Base-by-base conservation (phyloP, 306 rosid species). In the Cucurbita moschata region DNA sequence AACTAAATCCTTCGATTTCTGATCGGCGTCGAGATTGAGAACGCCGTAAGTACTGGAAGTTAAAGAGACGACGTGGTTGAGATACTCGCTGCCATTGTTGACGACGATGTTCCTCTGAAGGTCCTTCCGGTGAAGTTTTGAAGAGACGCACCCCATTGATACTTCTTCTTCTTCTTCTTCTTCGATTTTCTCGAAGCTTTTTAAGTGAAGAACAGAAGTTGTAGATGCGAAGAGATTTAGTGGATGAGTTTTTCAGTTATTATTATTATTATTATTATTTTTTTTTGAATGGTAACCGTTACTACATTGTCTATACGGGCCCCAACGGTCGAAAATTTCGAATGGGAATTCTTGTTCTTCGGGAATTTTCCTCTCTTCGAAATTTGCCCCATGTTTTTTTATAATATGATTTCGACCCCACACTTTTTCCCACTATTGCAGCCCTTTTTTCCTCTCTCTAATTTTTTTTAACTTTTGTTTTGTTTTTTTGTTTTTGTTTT, bases 141-240 rank as follows among this genome's bases (percentile, higher is more conserved):
- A 91, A 14, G 99, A 91, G 78, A 89, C 91, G 76, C 99, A 95
- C 72, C 97, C 99, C 99, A 95, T 95, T 67, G 82, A 67, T 77
- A 74, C 75, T 79, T 49, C 62, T 43, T 61, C 44, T 44, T 62
- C 57, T 71, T 46, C 72, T 59, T 62, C 57, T 71, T 46, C 72
- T 59, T 59, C 67, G 49, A 42, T 10, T 44, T 65, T 19, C 35
- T 10, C 30, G 1, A 57, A 69, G 67, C 14, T 62, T 65, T 55
- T 61, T 75, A 14, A 51, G 39, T 12, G 67, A 55, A 54, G 39
- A 54, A 16, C 40, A 66, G 51, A 49, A 7, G 56, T 38, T 12
- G 75, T 57, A 5, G 50, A 30, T 4, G 52, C 47, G 21, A 77
- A 87, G 83, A 82, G 83, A 75, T 81, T 73, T 19, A 64, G 88